Percentiles rank a stretch among this genome's conserved stretches.
Conservation (phyloP, 2,329 filamentous ascomycete genomes). For the Penicillium griseofulvum region DNA sequence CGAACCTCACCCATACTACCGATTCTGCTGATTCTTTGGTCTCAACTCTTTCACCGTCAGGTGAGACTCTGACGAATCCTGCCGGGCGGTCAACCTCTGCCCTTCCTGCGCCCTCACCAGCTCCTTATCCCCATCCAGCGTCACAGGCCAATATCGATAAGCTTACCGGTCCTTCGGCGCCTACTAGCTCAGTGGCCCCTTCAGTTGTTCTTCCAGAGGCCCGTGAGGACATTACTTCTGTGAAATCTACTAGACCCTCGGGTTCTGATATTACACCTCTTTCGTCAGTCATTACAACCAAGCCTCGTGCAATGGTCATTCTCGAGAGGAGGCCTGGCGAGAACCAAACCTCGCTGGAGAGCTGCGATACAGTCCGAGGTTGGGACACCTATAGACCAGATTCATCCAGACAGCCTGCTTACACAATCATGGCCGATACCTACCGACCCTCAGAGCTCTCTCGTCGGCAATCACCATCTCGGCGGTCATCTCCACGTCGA, state of each 20-base stretch:
- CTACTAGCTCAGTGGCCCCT: neutral
- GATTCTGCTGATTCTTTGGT: neutral
- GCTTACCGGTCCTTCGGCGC: neutral
- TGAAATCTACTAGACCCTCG: neutral
- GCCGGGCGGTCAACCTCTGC: neutral
- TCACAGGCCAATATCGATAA: neutral
- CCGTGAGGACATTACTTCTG: neutral
- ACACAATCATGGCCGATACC: neutral
- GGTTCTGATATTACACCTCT: neutral
- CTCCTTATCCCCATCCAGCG: neutral
- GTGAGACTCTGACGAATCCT: neutral
- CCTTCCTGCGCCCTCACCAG: neutral
- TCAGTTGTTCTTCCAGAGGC: neutral
- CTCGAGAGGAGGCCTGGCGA: neutral
- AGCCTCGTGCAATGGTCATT: neutral
- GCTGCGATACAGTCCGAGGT: neutral
- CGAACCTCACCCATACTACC: neutral
- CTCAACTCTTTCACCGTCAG: neutral
- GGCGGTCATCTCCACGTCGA: neutral
- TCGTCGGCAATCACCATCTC: neutral
- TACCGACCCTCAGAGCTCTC: constrained; percentile 1
- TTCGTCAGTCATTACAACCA: neutral
- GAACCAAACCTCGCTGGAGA: neutral
- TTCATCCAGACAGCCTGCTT: neutral
- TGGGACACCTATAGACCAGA: neutral